Base-by-base conservation (phyloP, 2,329 filamentous ascomycete species). In the Zopfia rhizophila region DNA sequence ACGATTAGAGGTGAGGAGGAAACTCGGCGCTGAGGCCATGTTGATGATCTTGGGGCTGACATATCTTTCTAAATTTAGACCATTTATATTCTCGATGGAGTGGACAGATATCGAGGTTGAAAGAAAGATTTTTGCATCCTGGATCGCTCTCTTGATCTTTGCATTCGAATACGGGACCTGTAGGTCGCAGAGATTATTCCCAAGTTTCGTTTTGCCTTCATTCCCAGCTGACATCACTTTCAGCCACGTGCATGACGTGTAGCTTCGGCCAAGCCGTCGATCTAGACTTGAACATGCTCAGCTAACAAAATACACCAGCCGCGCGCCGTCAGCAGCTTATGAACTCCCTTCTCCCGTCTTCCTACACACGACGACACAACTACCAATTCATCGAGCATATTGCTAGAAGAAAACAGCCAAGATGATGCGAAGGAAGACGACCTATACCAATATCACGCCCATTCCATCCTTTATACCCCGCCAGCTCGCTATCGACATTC, bases 381-480 rank as follows among this genome's bases (percentile, higher is more conserved):
- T n/a, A n/a, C 24, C 24, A 27, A 18, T 23, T 35, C 39, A 8
- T 24, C 37, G 21, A 25, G 8, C 16, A 33, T 25, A 40, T 22
- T 17, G 10, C 35, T 8, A 41, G 31, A n/a, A 8, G 39, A 30
- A 30, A 36, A 38, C 51, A 53, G 49, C 48, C 51, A 72, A 62
- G 36, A 69, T 73, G 64, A 67, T 72, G 63, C 60, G 61, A 49
- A 88, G 84, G 68, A 88, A 86, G 65, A 81, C 84, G 53, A 77
- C 79, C 18, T 86, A 87, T 68, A 88, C 85, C 18, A 81, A 87
- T 55, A 82, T 89, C 65, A 89, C 86, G 45, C 84, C 86, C 32
- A 87, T 89, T 38, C 86, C 86, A 22, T 77, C 79, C 63, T 86
- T 85, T 69, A 87, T 89, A 54, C 86, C 86, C 13, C 85, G 86